These are phyloP conservation scores for Globisporangium ultimum DNA, from an alignment of 352 stramenopile species.

Conservation along the genomic window DNA sequence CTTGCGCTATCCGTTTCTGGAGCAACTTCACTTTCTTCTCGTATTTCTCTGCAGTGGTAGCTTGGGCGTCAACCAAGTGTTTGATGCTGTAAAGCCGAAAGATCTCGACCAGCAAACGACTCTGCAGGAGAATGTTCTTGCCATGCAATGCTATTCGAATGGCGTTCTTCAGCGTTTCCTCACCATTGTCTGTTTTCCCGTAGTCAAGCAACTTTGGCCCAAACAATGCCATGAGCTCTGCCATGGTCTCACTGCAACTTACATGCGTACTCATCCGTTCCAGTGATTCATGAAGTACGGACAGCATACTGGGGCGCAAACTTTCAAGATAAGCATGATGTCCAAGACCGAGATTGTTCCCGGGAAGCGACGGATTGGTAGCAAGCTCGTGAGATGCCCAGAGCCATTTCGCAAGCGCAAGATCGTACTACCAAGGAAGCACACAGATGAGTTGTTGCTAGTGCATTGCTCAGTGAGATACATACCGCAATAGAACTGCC, in stretches of 20 bases:
- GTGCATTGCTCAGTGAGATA: not conserved
- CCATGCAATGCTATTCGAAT: constrained; percentile 44
- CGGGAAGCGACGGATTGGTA: not conserved
- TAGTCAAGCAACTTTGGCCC: constrained; percentile 45
- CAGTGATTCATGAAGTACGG: constrained; percentile 45
- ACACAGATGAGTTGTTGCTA: constrained; percentile 2
- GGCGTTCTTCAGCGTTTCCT: constrained; percentile 59
- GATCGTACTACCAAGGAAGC: constrained; percentile 44
- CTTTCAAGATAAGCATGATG: constrained; percentile 35
- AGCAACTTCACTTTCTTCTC: constrained; percentile 62
- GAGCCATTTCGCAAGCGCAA: constrained; percentile 69
- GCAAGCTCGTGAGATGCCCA: constrained; percentile 57
- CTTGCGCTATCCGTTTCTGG: constrained; percentile 40
- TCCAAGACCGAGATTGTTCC: constrained; percentile 10
- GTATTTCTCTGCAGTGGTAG: constrained; percentile 50
- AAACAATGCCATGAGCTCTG: constrained; percentile 70
- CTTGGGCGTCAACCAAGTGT: constrained; percentile 31
- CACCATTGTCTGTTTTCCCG: constrained; percentile 39
- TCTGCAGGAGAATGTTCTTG: constrained; percentile 76
- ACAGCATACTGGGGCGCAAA: constrained; percentile 36
- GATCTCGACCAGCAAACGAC: constrained; percentile 50
- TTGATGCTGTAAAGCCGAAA: constrained; percentile 50
- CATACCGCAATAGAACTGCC: not conserved
- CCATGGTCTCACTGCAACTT: constrained; percentile 51
- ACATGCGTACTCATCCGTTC: constrained; percentile 39